phyloP scores from a whole-genome alignment of 768 basidiomycete species.

The Podaxis mareebaensis region DNA sequence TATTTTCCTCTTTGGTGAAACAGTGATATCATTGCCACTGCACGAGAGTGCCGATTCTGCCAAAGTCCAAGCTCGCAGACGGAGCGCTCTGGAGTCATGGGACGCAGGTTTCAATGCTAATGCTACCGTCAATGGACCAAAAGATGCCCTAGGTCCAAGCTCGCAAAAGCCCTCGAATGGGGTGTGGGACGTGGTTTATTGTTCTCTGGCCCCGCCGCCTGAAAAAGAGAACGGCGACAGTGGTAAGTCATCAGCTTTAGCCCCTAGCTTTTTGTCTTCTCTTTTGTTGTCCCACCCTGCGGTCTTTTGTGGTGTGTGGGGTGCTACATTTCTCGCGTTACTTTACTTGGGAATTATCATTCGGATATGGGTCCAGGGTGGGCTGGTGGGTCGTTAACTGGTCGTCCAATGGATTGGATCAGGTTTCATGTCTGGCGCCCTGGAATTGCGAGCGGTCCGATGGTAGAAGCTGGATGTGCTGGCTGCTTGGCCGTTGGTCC shows the following conservation, averaged over 20 bases:
- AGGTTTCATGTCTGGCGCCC: background rate
- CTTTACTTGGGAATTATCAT: background rate
- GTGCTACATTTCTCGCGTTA: background rate
- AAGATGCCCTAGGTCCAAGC: constrained; percentile 13
- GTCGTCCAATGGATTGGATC: background rate
- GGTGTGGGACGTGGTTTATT: constrained; percentile 20
- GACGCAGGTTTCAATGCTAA: background rate
- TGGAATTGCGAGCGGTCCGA: background rate
- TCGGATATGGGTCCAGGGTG: background rate
- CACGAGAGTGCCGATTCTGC: constrained; percentile 8
- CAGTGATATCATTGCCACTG: constrained; percentile 13
- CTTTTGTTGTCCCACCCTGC: background rate
- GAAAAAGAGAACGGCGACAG: background rate
- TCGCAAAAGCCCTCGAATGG: background rate
- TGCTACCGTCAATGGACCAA: background rate
- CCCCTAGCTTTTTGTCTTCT: background rate
- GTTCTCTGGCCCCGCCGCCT: constrained; percentile 8
- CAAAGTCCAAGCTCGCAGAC: background rate
- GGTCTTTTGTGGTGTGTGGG: background rate
- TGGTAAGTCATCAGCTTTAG: background rate
- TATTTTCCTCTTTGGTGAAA: background rate
- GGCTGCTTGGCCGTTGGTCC: background rate
- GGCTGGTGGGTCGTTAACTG: background rate
- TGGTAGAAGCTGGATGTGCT: background rate
- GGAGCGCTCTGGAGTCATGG: constrained; percentile 13